A percentile compares a stretch with the other conserved stretches of the same genome.
Evolutionary conservation across 2,329 filamentous ascomycete species (phyloP).

Genomic region (Paraphaeosphaeria minitans): DNA sequence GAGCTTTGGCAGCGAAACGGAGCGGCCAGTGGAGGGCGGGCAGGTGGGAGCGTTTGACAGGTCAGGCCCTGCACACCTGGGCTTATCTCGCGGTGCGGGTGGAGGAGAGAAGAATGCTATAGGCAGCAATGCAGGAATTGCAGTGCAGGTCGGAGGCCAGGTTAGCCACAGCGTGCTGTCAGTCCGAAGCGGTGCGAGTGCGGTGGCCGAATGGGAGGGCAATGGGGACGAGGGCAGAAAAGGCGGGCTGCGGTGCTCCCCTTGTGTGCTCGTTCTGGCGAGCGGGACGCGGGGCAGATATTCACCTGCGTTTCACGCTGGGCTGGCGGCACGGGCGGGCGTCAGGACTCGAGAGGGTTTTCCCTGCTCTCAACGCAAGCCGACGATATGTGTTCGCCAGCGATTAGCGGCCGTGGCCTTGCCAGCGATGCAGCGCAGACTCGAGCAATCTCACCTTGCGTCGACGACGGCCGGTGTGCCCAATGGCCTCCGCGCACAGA

Average conservation of each 20-base stretch:
- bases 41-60: conserved; percentile 44
- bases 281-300: conserved; percentile 43
- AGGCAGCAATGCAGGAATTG: conserved; percentile 49
- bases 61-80: conserved; percentile 47
- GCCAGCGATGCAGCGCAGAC: conserved; percentile 37
- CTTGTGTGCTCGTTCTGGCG: conserved; percentile 29
- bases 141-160: conserved; percentile 40
- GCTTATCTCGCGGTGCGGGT: conserved; percentile 44
- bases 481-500: conserved; percentile 40
- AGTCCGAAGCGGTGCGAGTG: conserved; percentile 33
- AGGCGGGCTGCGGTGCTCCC: conserved; percentile 44
- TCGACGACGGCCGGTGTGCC: conserved; percentile 31
- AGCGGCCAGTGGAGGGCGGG: conserved; percentile 40
- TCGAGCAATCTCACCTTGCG: conserved; percentile 46
- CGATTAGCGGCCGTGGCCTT: conserved; percentile 39
- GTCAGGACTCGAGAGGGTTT: conserved; percentile 38
- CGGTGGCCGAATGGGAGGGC: conserved; percentile 38
- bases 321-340: conserved; percentile 44
- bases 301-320: conserved; percentile 43
- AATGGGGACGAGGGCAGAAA: conserved; percentile 32
- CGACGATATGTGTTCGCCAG: conserved; percentile 40
- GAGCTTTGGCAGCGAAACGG: conserved; percentile 38
- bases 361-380: conserved; percentile 38
- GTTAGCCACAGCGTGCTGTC: conserved; percentile 44
- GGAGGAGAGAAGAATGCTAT: conserved; percentile 35